Conservation (phyloP, 208 protist genomes). For the Tetramitus jugosus region DNA sequence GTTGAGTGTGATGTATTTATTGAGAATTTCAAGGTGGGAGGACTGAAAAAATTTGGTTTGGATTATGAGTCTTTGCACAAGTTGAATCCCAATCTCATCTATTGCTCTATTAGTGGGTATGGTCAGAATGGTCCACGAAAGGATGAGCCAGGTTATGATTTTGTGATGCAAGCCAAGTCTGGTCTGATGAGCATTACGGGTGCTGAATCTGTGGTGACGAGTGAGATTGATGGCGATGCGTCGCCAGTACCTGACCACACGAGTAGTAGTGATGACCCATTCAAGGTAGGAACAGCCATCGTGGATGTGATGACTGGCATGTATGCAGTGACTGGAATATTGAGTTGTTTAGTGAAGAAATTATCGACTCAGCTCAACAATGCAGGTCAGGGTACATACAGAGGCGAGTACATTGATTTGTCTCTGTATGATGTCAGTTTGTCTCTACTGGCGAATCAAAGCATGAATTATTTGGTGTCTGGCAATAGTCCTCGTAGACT, state of each 20-base stretch:
- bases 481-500: conserved; percentile 2
- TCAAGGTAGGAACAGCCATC: conserved; percentile 24
- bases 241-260: neutral
- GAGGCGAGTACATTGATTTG: neutral
- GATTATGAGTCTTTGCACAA: conserved; percentile 27
- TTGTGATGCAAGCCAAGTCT: conserved; percentile 17
- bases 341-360: neutral
- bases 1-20: conserved; percentile 27
- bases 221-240: neutral
- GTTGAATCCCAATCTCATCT: conserved; percentile 28
- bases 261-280: neutral
- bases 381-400: neutral
- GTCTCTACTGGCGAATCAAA: conserved; percentile 1
- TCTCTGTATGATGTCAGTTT: conserved; percentile 3
- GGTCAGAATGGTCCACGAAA: conserved; percentile 19
- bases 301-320: conserved; percentile 27
- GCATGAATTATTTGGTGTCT: neutral
- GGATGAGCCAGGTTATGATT: conserved; percentile 31
- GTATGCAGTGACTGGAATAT: neutral
- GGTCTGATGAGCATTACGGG: conserved; percentile 22
- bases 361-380: no score
- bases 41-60: conserved; percentile 26
- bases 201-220: neutral
- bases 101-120: conserved; percentile 35
- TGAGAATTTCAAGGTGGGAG: conserved; percentile 32